phyloP scores from a whole-genome alignment of 345 rosid species.

The Microthlaspi erraticum region DNA sequence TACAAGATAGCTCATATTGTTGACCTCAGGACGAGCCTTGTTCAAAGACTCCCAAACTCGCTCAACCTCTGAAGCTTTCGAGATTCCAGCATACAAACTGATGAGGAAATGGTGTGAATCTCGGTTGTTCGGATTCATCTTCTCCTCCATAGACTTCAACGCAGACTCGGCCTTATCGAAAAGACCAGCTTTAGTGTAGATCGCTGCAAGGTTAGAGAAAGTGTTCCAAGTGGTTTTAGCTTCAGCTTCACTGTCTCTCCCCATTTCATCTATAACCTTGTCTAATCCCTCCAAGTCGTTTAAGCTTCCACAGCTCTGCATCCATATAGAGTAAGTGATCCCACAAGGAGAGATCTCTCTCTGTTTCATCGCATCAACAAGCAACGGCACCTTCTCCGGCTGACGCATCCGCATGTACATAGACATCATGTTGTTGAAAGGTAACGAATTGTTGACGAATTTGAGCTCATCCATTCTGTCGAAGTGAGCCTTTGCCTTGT shows the following conservation, averaged over 20 bases:
- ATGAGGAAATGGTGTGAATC: conserved; percentile 75
- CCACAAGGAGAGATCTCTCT: conserved; percentile 43
- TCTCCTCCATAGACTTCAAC: conserved; percentile 63
- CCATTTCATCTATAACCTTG: conserved; percentile 51
- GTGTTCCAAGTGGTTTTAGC: conserved; percentile 54
- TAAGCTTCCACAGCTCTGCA: conserved; percentile 61
- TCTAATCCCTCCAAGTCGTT: conserved; percentile 54
- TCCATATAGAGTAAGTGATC: conserved; percentile 56
- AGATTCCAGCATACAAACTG: conserved; percentile 60
- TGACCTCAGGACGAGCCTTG: conserved; percentile 43
- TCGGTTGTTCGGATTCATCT: conserved; percentile 50
- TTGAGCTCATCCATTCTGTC: conserved; percentile 60
- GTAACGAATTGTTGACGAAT: conserved; percentile 46
- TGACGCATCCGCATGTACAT: conserved; percentile 62
- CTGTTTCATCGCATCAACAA: conserved; percentile 63
- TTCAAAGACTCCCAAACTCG: conserved; percentile 68
- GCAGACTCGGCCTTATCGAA: conserved; percentile 69
- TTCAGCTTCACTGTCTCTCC: conserved; percentile 39
- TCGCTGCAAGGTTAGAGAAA: conserved; percentile 61
- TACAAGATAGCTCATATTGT: conserved; percentile 59
- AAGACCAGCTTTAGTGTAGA: conserved; percentile 64
- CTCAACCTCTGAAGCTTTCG: conserved; percentile 58
- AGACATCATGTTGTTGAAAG: conserved; percentile 64
- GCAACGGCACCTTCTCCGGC: conserved; percentile 61
- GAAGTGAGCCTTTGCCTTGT: conserved; percentile 63